A percentile compares a stretch with the other conserved stretches of the same genome.
Conservation (phyloP, 2,329 filamentous ascomycete genomes). For the Cryphonectria nitschkei region DNA sequence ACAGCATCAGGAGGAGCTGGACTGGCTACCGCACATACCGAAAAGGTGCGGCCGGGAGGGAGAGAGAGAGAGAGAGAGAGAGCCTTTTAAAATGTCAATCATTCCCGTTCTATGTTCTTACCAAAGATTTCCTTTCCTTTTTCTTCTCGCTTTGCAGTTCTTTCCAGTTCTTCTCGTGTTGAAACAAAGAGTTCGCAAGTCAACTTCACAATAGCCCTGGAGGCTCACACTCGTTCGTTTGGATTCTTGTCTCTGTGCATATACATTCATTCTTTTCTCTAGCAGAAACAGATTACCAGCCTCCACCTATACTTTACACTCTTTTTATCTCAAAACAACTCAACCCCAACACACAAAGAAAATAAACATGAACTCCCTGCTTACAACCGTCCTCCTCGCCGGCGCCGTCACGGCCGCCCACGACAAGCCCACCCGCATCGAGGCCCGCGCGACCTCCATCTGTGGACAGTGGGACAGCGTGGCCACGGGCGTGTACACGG, state of each 20-base stretch:
- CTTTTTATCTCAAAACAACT: not conserved
- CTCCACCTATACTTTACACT: not conserved
- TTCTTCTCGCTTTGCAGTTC: not conserved
- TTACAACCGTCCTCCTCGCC: slow-evolving; percentile 16
- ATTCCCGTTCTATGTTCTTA: not conserved
- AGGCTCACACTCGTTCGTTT: slow-evolving; percentile 15
- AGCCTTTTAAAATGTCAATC: not conserved
- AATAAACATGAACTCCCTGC: slow-evolving; percentile 29
- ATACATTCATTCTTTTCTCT: slow-evolving; percentile 13
- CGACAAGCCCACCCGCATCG: slow-evolving; percentile 9
- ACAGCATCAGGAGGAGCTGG: not conserved
- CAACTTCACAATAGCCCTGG: slow-evolving; percentile 5
- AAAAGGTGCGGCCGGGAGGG: too few relatives aligned
- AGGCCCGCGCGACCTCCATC: slow-evolving; percentile 18
- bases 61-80: too few relatives aligned
- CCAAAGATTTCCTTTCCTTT: not conserved
- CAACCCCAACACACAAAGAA: not conserved
- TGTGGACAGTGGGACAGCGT: slow-evolving; percentile 20
- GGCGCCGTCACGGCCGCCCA: slow-evolving; percentile 11
- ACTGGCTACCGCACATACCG: not conserved
- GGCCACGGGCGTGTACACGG: slow-evolving; percentile 40
- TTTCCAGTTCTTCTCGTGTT: not conserved
- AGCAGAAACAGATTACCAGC: not conserved
- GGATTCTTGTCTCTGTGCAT: not conserved
- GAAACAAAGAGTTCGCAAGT: not conserved